Base-by-base conservation (phyloP, 2,329 filamentous ascomycete genomes). In the Aspergillus pseudoterreus region DNA sequence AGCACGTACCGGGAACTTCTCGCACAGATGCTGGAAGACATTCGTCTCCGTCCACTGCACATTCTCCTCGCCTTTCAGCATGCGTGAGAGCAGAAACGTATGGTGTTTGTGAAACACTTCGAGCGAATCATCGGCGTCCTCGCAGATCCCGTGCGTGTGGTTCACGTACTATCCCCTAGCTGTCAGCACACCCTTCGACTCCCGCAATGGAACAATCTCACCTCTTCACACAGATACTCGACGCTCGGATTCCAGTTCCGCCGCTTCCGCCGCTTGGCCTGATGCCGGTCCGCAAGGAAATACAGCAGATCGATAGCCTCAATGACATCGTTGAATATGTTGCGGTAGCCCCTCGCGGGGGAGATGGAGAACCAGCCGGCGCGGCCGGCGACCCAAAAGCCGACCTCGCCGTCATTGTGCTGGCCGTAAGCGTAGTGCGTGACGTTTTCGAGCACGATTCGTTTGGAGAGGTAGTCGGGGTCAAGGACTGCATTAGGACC, bases 351-450 rank as follows among this genome's bases (percentile, higher is more conserved):
- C 56, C 74, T 72, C 38, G 76, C 71, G 2, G 83, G 82, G 27
- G 71, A 71, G 43, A 86, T 75, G 47, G 77, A 76, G 62, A 82
- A 85, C 82, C 83, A 86, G 49, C 83, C 83, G 36, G 82, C 80
- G 55, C 76, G 72, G 32, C 83, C 83, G 45, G 80, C 77, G 17
- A 82, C 82, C 83, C 83, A 86, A 41, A 86, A 72, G 19, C 77
- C 75, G 43, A 81, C 72, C 36, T 76, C 76, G 11, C 79, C 80
- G 63, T 84, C 79, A 43, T 78, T 77, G 60, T 80, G 71, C 56
- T 77, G 74, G 15, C 75, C 75, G 58, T 77, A 78, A 43, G 74
- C 74, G 61, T 73, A 78, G 46, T 75, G 73, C 27, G 72, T 77
- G 33, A 78, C 74, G 57, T 77, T 73, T 35, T 76, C 71, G 52